Evolutionary conservation across 2,329 filamentous ascomycete genomes (phyloP), one percentile per base, ranked within the genome.

Genomic region (Helicocarpus griseus): DNA sequence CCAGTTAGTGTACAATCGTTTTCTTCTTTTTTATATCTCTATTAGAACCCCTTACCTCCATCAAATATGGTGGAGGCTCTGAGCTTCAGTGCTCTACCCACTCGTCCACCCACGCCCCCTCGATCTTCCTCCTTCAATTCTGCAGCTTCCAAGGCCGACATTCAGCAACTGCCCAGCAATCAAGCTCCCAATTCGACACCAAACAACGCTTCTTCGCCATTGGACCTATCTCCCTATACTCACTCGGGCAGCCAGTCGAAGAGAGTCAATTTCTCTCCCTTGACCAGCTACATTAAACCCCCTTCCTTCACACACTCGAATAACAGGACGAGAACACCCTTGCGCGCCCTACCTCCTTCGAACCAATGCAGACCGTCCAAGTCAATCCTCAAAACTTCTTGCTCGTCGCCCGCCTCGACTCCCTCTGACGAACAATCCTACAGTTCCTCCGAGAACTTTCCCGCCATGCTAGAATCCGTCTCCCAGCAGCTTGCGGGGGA

Each of bases 391-490:
- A 98, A 98, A 66, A 77, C 82, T 21, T 66, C 75, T 67, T 63
- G 71, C 68, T 59, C 61, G 53, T 69, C 62, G 46, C 65, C 59
- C 40, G 68, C 56, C 55, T 62, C 68, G 76, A 55, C 69, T 71
- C 60, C 66, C 68, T 56, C 66, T 56, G 61, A 71, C 57, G 66
- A 64, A 65, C 69, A 67, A 69, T 65, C 55, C 21, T 69, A 69
- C 53, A 76, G 72, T 57, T 75, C 71, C 24, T 72, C 75, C 55
- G 73, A 77, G 41, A 83, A 79, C 36, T 82, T 95, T 52, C 78
- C 79, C 57, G 82, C 82, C 60, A 93, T 96, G 84, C 72, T 97
- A 57, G 87, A 95, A 60, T 94, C 88, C 0, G 82, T 89, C 4
- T 78, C 89, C 33, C 84, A 87, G 67, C 86, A 93, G 68, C 77